Base-by-base conservation (phyloP, 1,139 yeast species). In the Pichia sp. region DNA sequence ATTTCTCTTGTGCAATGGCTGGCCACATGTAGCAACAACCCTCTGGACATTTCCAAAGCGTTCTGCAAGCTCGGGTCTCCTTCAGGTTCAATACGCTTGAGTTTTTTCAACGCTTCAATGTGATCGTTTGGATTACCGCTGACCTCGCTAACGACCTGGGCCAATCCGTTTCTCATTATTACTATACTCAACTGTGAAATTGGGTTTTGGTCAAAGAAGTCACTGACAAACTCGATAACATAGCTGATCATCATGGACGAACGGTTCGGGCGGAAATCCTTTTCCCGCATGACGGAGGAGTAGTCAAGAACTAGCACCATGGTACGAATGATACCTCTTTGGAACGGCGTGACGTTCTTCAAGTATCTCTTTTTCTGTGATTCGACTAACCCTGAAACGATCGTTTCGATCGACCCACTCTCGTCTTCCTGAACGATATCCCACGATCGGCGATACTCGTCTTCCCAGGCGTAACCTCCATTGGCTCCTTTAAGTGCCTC, bases 381-480 rank as follows among this genome's bases (percentile, higher is more conserved):
- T 64, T 92, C 97, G 3, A 90, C 85, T 66, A 93, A 76, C 13
- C 89, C 90, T 46, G 90, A 90, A 36, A 92, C 93, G 44, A 90
- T 81, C 1, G 88, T 83, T 48, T 92, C 96, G 60, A 93, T 74
- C 53, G 93, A 83, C 6, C 95, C 90, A 36, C 84, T 87, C 51
- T 83, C 93, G 65, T 90, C 97, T 64, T 88, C 95, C 66, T 90
- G 90, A 8, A 93, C 97, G 34, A 92, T 83, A 75, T 93, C 99
- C 99, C 99, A 93, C 58, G 96, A 84, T 62, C 98, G 77, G 65
- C 92, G 93, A 68, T 89, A 89, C 67, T 90, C 95, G 69, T 92
- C 99, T 75, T 93, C 99, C 99, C 99, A 93, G 0, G 97, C 79
- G 69, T 93, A 93, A 3, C 93, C 95, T 41, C 92, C 95, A 63